These are phyloP conservation scores for Hypoxylon fragiforme DNA, from an alignment of 495 filamentous ascomycete genomes.

Conservation along the genomic window DNA sequence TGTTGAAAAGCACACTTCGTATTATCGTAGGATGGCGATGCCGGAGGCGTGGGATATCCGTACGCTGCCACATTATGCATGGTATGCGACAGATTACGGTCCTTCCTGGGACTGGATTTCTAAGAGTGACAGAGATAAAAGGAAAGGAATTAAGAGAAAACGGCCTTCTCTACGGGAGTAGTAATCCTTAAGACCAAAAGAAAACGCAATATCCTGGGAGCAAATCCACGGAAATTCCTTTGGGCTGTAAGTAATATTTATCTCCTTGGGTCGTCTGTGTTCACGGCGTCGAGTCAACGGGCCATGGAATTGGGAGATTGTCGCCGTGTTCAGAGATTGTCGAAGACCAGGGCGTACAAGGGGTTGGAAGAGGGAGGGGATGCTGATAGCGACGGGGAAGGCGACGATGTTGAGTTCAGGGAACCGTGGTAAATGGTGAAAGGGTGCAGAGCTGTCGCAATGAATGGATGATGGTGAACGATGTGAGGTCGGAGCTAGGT, in stretches of 20 bases:
- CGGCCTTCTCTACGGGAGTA: conserved; percentile 33
- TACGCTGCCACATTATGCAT: conserved; percentile 59
- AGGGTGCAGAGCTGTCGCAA: conserved; percentile 19
- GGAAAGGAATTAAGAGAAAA: conserved; percentile 38
- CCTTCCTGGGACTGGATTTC: conserved; percentile 35
- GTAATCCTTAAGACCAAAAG: conserved; percentile 28
- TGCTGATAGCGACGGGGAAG: conserved; percentile 25
- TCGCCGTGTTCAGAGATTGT: conserved; percentile 19
- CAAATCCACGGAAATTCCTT: conserved; percentile 39
- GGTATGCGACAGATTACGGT: conserved; percentile 41
- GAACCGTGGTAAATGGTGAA: conserved; percentile 19
- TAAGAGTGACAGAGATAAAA: conserved; percentile 25
- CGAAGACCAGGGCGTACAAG: conserved; percentile 19
- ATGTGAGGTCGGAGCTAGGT: conserved; percentile 30
- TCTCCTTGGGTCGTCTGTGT: conserved; percentile 31
- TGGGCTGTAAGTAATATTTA: conserved; percentile 28
- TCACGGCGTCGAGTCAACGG: conserved; percentile 36
- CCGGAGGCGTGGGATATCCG: conserved; percentile 58
- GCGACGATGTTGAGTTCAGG: conserved; percentile 27
- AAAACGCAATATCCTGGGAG: conserved; percentile 26
- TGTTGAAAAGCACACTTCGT: conserved; percentile 44
- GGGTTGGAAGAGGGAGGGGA: conserved; percentile 6
- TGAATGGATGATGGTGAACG: conserved; percentile 30
- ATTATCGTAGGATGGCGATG: conserved; percentile 53
- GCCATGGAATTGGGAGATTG: conserved; percentile 25